A percentile compares a stretch with the other conserved stretches of the same genome.
Evolutionary conservation across 2,329 filamentous ascomycete species (phyloP).

Genomic region (Helicocarpus griseus): DNA sequence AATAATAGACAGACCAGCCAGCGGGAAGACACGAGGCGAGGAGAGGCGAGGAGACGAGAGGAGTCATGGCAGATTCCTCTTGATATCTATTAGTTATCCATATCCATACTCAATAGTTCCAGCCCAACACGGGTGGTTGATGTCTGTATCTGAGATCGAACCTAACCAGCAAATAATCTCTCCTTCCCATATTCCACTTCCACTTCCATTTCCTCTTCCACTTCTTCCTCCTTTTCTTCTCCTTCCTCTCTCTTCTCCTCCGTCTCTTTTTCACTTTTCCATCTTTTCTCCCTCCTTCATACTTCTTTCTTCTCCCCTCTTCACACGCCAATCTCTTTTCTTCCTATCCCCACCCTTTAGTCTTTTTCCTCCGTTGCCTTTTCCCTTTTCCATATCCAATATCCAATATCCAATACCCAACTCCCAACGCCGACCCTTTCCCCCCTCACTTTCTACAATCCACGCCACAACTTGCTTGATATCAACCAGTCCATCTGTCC

Average conservation of each 20-base stretch:
- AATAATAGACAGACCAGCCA: too few relatives aligned
- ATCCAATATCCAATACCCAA: slow-evolving; percentile 11
- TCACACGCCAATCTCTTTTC: slow-evolving; percentile 11
- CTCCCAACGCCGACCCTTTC: slow-evolving; percentile 11
- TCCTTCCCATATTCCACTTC: background rate
- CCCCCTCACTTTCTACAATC: background rate
- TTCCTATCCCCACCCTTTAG: slow-evolving; percentile 9
- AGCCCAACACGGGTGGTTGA: too few relatives aligned
- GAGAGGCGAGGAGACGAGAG: too few relatives aligned
- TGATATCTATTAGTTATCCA: too few relatives aligned
- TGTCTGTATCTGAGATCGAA: background rate
- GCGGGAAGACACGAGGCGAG: too few relatives aligned
- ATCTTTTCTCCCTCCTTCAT: slow-evolving; percentile 12
- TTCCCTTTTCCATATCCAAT: slow-evolving; percentile 17
- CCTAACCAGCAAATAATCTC: background rate
- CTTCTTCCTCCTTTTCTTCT: slow-evolving; percentile 9
- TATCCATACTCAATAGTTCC: too few relatives aligned
- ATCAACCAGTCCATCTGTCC: slow-evolving; percentile 3
- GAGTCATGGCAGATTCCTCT: too few relatives aligned
- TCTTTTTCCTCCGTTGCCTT: slow-evolving; percentile 4
- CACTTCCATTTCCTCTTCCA: background rate
- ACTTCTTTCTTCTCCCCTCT: slow-evolving; percentile 15
- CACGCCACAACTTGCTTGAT: background rate
- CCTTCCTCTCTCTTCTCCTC: slow-evolving; percentile 6
- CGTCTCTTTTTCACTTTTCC: slow-evolving; percentile 9